Evolutionary conservation across 106 monocot genomes (phyloP).

Genomic region (Platanthera guangdongensis): DNA sequence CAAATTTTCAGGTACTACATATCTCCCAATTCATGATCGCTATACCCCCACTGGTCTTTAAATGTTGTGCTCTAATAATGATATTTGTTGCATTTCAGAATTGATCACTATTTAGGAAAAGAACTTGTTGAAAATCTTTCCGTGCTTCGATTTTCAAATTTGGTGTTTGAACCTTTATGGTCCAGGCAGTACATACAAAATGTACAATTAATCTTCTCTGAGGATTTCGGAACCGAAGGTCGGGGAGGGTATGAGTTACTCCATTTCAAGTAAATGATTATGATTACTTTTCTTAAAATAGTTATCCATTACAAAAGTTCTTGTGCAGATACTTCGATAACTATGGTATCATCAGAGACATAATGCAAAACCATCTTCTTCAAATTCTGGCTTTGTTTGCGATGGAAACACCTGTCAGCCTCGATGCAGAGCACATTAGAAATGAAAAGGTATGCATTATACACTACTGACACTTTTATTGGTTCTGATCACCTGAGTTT

Average conservation of each 20-base stretch:
- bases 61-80: not conserved
- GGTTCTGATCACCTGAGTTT: not conserved
- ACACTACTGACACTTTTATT: not conserved
- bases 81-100: constrained; percentile 28
- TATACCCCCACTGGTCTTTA: not conserved
- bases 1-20: constrained; percentile 80
- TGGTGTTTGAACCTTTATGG: constrained; percentile 91
- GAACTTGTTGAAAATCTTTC: constrained; percentile 94
- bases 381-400: constrained; percentile 94
- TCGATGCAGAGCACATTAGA: constrained; percentile 86
- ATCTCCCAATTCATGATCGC: not conserved
- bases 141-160: constrained; percentile 89
- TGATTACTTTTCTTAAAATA: not conserved
- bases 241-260: constrained; percentile 67
- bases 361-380: constrained; percentile 98
- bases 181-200: constrained; percentile 93
- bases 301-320: not conserved
- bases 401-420: constrained; percentile 95
- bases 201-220: constrained; percentile 94
- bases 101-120: constrained; percentile 94
- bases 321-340: constrained; percentile 70
- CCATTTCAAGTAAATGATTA: not conserved
- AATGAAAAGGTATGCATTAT: constrained; percentile 68
- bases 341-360: constrained; percentile 92
- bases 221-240: constrained; percentile 97